A percentile compares a stretch with the other conserved stretches of the same genome.
Conservation (phyloP, 176 grass and related monocot genomes). For the Oryza meridionalis region DNA sequence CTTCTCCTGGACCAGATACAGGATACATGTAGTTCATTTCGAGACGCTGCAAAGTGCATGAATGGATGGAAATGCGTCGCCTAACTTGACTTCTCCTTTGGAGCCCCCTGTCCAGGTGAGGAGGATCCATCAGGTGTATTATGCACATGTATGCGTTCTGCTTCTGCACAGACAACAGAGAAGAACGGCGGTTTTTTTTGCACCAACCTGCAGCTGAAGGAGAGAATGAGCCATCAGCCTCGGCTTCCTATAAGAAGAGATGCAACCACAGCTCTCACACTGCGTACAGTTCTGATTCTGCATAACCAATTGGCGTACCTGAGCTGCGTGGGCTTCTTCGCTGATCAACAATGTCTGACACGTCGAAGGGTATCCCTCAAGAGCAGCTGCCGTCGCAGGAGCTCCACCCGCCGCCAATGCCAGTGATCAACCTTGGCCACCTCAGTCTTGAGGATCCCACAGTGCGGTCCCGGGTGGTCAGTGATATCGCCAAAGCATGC, state of each 20-base stretch:
- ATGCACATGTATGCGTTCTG: neutral
- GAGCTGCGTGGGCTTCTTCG: neutral
- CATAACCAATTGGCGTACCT: neutral
- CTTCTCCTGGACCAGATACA: constrained; percentile 33
- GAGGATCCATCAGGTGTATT: constrained; percentile 27
- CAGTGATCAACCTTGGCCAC: constrained; percentile 55
- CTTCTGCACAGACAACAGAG: neutral
- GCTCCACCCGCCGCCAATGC: constrained; percentile 23
- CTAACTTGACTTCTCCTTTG: constrained; percentile 32
- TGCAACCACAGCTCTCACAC: neutral
- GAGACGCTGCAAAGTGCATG: constrained; percentile 27
- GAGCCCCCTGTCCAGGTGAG: constrained; percentile 41
- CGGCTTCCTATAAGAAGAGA: constrained; percentile 40
- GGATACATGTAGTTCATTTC: neutral
- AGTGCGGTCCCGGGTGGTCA: neutral
- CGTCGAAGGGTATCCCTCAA: constrained; percentile 22
- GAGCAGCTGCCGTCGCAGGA: constrained; percentile 23
- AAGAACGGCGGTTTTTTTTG: neutral
- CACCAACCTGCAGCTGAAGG: neutral
- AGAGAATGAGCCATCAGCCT: neutral
- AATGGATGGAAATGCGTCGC: neutral
- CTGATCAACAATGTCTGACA: constrained; percentile 41
- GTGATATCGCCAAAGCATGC: constrained; percentile 51
- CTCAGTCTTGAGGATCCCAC: constrained; percentile 40
- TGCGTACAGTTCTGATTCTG: constrained; percentile 10